Evolutionary conservation across 768 basidiomycete genomes (phyloP).

Genomic region (Pisolithus sp.): DNA sequence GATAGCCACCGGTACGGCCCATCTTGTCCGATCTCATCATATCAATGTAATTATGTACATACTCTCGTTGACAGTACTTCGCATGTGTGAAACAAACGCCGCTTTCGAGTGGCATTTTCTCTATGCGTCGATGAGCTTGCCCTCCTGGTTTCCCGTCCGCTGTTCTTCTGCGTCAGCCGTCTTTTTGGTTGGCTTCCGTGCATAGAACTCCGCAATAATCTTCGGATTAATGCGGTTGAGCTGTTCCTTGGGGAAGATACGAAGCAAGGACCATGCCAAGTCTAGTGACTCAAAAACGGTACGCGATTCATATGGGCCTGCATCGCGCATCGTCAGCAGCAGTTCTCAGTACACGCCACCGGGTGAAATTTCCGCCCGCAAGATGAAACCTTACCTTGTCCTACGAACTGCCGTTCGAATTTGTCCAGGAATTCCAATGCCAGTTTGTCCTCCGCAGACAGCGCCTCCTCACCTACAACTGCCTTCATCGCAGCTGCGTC

Average conservation of each 20-base stretch:
- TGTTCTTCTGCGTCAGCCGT: conserved; percentile 42
- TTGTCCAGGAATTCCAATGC: conserved; percentile 96
- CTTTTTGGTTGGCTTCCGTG: conserved; percentile 71
- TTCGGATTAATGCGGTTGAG: conserved; percentile 96
- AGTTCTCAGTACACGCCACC: background rate
- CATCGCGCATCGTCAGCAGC: conserved; percentile 8
- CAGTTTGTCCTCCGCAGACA: conserved; percentile 92
- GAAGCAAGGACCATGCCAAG: conserved; percentile 91
- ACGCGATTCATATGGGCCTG: conserved; percentile 90
- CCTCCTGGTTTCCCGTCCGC: conserved; percentile 26
- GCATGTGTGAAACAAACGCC: background rate
- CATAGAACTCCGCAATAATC: conserved; percentile 92
- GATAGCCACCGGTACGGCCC: background rate
- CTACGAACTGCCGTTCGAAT: conserved; percentile 96
- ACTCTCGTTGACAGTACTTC: background rate
- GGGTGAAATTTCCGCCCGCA: conserved; percentile 6
- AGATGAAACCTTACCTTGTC: conserved; percentile 61
- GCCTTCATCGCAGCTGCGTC: conserved; percentile 99
- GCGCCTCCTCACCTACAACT: conserved; percentile 96
- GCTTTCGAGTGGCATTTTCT: conserved; percentile 10
- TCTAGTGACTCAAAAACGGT: conserved; percentile 97
- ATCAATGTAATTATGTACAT: background rate
- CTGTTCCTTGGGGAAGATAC: conserved; percentile 98
- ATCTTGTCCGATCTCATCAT: background rate
- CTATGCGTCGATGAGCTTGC: conserved; percentile 64